Percentiles rank a stretch among this genome's conserved stretches.
phyloP scores from a whole-genome alignment of 768 basidiomycete species.

The Tylopilus subfusipes region DNA sequence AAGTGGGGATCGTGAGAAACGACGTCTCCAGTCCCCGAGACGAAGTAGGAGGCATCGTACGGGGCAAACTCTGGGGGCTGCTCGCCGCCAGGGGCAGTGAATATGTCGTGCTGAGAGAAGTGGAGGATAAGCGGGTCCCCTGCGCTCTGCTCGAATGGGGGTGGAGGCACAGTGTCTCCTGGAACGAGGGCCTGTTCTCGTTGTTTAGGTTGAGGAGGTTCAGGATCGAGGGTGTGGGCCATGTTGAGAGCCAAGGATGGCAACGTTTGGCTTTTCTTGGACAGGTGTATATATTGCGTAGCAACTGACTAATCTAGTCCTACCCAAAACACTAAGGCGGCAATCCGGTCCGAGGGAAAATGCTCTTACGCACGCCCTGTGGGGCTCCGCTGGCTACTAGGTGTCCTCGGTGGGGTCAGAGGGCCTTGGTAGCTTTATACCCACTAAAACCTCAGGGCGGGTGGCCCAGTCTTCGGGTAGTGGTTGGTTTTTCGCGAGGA shows the following conservation, averaged over 20 bases:
- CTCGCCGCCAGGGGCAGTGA: constrained; percentile 34
- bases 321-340: neutral
- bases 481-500: neutral
- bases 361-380: neutral
- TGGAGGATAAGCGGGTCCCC: constrained; percentile 22
- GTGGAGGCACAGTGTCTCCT: constrained; percentile 11
- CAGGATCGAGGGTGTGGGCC: neutral
- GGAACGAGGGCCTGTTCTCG: neutral
- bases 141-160: constrained; percentile 28
- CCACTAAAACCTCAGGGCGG: neutral
- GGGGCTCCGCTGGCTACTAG: neutral
- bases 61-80: constrained; percentile 60
- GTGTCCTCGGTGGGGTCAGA: neutral
- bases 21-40: constrained; percentile 45
- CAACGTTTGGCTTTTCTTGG: too few relatives aligned
- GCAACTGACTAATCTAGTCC: too few relatives aligned
- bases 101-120: constrained; percentile 21
- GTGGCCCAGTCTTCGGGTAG: neutral
- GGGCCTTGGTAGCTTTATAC: neutral
- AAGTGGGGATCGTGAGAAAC: constrained; percentile 70
- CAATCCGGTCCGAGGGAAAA: neutral
- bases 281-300: too few relatives aligned
- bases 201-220: constrained; percentile 7
- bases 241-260: neutral
- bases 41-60: constrained; percentile 61